These are phyloP conservation scores for Grosmannia clavigera DNA, from an alignment of 2,329 filamentous ascomycete species.

Conservation along the genomic window DNA sequence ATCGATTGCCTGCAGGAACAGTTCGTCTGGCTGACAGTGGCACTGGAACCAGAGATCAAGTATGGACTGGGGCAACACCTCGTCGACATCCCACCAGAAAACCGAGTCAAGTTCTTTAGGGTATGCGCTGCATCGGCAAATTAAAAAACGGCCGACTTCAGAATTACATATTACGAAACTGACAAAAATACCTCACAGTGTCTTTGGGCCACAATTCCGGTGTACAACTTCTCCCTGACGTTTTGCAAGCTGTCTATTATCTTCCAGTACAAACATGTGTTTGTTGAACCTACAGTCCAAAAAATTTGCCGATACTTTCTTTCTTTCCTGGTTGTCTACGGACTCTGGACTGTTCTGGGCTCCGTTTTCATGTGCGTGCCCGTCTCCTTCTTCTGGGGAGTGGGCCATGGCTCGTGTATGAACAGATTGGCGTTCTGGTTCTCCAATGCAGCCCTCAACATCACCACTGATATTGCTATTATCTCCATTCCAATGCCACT, in stretches of 20 bases:
- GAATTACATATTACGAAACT: not conserved
- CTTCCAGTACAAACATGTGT: conserved; percentile 4
- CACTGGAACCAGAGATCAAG: not conserved
- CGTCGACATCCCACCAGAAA: not conserved
- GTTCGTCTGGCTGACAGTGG: not conserved
- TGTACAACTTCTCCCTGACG: conserved; percentile 1
- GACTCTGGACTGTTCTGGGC: conserved; percentile 8
- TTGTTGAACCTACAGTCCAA: conserved; percentile 2
- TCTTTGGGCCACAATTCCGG: conserved; percentile 2
- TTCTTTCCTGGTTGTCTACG: conserved; percentile 5
- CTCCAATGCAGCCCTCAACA: conserved; percentile 10
- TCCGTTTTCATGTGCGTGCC: conserved; percentile 10
- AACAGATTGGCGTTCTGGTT: conserved; percentile 8
- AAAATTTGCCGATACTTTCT: conserved; percentile 6
- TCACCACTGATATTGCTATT: conserved; percentile 9
- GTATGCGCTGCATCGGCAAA: not conserved
- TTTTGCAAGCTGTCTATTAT: conserved; percentile 3
- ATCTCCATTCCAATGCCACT: conserved; percentile 9
- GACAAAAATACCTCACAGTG: not conserved
- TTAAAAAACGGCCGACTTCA: too few relatives aligned
- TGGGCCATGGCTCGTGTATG: conserved; percentile 7
- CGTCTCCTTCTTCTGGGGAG: conserved; percentile 5
- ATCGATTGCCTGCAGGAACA: too few relatives aligned
- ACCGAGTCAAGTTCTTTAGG: not conserved
- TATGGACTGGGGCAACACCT: not conserved